Percentiles rank a stretch among this genome's conserved stretches.
phyloP scores from a whole-genome alignment of 129 eudicot genomes.

The Centrapalus pauciflorus region DNA sequence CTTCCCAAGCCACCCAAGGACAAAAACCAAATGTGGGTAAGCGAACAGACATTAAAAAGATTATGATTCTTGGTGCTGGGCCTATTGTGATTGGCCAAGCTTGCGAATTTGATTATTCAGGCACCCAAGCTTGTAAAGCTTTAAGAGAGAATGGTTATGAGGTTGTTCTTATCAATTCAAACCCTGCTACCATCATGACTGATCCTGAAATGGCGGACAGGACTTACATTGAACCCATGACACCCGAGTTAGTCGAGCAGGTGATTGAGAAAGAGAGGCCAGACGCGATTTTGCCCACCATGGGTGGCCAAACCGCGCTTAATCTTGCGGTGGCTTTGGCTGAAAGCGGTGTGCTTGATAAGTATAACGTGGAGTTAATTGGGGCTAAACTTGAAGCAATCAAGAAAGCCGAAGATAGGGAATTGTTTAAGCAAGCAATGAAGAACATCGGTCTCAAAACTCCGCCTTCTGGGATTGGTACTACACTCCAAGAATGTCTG shows the following conservation, averaged over 20 bases:
- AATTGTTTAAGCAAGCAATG: constrained; percentile 92
- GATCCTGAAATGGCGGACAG: constrained; percentile 94
- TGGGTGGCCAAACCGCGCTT: constrained; percentile 99
- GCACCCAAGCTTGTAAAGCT: constrained; percentile 96
- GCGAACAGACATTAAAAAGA: constrained; percentile 89
- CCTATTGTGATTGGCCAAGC: constrained; percentile 97
- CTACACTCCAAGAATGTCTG: constrained; percentile 72
- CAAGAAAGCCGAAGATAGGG: constrained; percentile 95
- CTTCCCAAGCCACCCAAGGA: background rate
- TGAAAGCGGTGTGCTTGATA: constrained; percentile 75
- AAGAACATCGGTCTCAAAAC: constrained; percentile 80
- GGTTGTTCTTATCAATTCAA: constrained; percentile 75
- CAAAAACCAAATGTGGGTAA: constrained; percentile 42
- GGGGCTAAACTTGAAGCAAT: constrained; percentile 97
- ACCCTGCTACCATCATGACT: constrained; percentile 98
- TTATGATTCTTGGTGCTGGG: constrained; percentile 89
- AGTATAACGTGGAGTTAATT: constrained; percentile 80
- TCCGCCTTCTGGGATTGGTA: constrained; percentile 92
- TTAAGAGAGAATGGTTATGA: constrained; percentile 88
- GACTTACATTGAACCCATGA: constrained; percentile 94
- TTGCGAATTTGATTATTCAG: constrained; percentile 92
- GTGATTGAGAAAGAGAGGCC: constrained; percentile 83
- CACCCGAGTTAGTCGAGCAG: constrained; percentile 84
- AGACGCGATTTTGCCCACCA: constrained; percentile 85
- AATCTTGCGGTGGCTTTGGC: constrained; percentile 96